Percentiles rank a stretch among this genome's conserved stretches.
Conservation (phyloP, 441 rosid species). For the Euphorbia celastroides region DNA sequence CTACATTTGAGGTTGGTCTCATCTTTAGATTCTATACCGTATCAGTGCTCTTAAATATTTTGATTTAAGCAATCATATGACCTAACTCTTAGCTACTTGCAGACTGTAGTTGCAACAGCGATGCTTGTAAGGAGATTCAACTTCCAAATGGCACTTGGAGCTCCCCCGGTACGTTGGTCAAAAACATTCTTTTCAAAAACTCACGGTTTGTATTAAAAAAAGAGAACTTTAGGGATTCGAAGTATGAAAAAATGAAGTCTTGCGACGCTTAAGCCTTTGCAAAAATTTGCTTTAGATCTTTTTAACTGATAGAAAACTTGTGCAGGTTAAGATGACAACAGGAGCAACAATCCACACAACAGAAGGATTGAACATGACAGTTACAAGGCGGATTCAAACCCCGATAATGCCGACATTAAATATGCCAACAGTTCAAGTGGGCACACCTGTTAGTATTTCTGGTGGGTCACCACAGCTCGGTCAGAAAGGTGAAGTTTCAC, state of each 20-base stretch:
- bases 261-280: background rate
- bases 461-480: slow-evolving; percentile 30
- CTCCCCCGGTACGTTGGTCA: slow-evolving; percentile 66
- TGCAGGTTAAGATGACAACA: slow-evolving; percentile 94
- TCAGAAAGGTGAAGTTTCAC: slow-evolving; percentile 50
- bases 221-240: no score
- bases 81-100: slow-evolving; percentile 17
- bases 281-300: no score
- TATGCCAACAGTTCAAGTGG: slow-evolving; percentile 30
- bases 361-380: slow-evolving; percentile 69
- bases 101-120: slow-evolving; percentile 84
- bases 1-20: slow-evolving; percentile 79
- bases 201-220: no score
- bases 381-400: slow-evolving; percentile 53
- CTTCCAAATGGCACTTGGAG: slow-evolving; percentile 77
- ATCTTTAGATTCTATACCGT: background rate
- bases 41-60: background rate
- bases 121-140: slow-evolving; percentile 81
- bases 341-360: slow-evolving; percentile 99
- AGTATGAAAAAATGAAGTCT: background rate
- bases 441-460: slow-evolving; percentile 17
- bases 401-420: slow-evolving; percentile 44
- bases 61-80: background rate
- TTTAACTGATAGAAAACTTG: background rate
- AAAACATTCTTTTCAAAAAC: no score